A percentile compares a stretch with the other conserved stretches of the same genome.
Conservation (phyloP, 805 yeast species). For the Candida pseudofarinosa region DNA sequence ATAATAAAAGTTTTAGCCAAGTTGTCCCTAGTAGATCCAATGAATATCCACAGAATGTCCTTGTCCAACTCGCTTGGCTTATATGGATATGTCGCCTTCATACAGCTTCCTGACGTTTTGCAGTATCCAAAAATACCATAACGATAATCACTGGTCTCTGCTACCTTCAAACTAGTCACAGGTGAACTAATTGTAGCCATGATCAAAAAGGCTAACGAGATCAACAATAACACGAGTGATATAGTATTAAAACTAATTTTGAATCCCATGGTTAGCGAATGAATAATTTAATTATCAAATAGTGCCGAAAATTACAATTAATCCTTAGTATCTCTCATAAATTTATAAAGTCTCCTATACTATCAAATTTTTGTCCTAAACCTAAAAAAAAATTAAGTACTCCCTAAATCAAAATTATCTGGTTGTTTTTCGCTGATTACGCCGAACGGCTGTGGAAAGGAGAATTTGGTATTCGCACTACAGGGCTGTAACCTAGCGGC, state of each 20-base stretch:
- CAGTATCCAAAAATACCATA: constrained; percentile 75
- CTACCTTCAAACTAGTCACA: constrained; percentile 46
- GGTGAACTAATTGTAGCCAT: constrained; percentile 63
- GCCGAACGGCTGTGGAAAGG: neutral
- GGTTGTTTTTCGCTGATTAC: neutral
- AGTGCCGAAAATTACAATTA: neutral
- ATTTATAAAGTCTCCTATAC: neutral
- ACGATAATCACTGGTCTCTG: constrained; percentile 39
- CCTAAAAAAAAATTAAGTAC: neutral
- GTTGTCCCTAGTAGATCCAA: constrained; percentile 41
- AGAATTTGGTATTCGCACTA: neutral
- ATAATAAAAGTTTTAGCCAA: constrained; percentile 55
- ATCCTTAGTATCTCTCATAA: neutral
- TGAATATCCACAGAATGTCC: constrained; percentile 47
- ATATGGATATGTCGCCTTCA: constrained; percentile 45
- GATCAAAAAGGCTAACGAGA: constrained; percentile 59
- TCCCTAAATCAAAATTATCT: neutral
- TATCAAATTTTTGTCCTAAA: neutral
- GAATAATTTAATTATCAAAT: neutral
- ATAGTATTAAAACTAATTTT: constrained; percentile 13
- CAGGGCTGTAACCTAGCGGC: constrained; percentile 9
- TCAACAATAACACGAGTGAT: constrained; percentile 35
- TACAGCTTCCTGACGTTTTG: constrained; percentile 29
- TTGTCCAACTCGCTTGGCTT: constrained; percentile 26
- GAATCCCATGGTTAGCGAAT: constrained; percentile 5